Base-by-base conservation (phyloP, 2,329 filamentous ascomycete species). In the Xylariaceae sp. region DNA sequence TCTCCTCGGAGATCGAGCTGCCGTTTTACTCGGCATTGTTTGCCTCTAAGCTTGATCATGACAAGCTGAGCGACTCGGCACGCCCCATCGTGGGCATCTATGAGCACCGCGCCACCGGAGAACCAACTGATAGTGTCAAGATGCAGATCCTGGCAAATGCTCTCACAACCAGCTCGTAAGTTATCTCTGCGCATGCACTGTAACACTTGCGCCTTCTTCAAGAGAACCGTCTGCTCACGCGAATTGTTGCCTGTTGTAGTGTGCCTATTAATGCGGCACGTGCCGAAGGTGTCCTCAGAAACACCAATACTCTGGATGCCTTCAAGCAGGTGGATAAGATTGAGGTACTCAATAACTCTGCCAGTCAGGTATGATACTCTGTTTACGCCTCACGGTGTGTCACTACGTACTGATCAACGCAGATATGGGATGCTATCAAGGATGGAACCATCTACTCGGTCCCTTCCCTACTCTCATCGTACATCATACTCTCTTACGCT, bases 351-450 rank as follows among this genome's bases (percentile, higher is more conserved):
- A 85, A 90, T 63, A 87, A 87, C 62, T 87, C 90, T 44, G 93
- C 88, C 9, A 84, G 85, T 71, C 93, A 89, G 75, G 90, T 92
- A 77, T 68, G 79, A 71, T 15, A 51, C 53, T 51, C 52, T 53
- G 15, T 17, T 18, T 11, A 10, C 23, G 39, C 18, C 17, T 11
- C n/a, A n/a, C 11, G 6, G 18, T 18, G 6, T 42, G 8, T 30
- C n/a, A 18, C 44, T 49, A n/a, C 35, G 23, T 54, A 17, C 37
- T 61, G 39, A 63, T 51, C 1, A 30, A 2, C 44, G 23, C 71
- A 95, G 88, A 92, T 99, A 62, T 97, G 93, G 93, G 92, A 97
- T 74, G 93, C 94, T 30, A 97, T 99, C 70, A 88, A 92, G 66
- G 94, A 99, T 75, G 93, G 92, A 59, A 95, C 90, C 47, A 96